Evolutionary conservation across 495 filamentous ascomycete species (phyloP), one percentile per base, ranked within the genome.

Genomic region (Penicillium fimorum): DNA sequence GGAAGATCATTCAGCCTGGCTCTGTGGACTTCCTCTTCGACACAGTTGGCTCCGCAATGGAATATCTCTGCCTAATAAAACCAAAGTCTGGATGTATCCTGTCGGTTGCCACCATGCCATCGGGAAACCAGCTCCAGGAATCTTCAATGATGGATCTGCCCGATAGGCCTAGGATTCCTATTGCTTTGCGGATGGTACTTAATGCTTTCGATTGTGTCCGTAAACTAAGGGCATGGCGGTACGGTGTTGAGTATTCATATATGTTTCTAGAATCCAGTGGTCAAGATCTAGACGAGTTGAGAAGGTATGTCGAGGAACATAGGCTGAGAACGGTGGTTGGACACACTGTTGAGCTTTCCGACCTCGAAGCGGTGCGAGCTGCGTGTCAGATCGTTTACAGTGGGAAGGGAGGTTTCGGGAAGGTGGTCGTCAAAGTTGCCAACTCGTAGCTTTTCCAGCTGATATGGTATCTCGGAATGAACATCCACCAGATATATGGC

Each of bases 401-500:
- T 20, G 75, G 72, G 4, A 82, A 80, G 55, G 82, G 83, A 0
- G 83, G 82, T 3, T 50, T 83, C 24, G 83, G 83, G 27, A 84
- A 82, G 65, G 64, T 82, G 56, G 78, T 84, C 5, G 66, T 84
- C 55, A 67, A 70, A 50, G 67, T 82, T 57, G 58, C 54, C n/a
- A 12, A 53, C 29, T 17, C 37, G 43, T n/a, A 53, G 17, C 13
- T 15, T 13, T 27, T 45, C 11, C 3, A 6, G 6, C 18, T 45
- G 11, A 27, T 4, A 18, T 27, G 1, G 1, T 27, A 18, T 4
- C 42, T 27, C 12, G 13, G 12, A 33, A 20, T 48, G 25, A 48
- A 49, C 45, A n/a, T 41, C n/a, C 49, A n/a, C 5, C 42, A 6
- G 24, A 47, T 18, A 29, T n/a, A 20, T 40, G 24, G 22, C 32